These are phyloP conservation scores for Plasmopara halstedii DNA, from an alignment of 352 stramenopile genomes.

Conservation along the genomic window DNA sequence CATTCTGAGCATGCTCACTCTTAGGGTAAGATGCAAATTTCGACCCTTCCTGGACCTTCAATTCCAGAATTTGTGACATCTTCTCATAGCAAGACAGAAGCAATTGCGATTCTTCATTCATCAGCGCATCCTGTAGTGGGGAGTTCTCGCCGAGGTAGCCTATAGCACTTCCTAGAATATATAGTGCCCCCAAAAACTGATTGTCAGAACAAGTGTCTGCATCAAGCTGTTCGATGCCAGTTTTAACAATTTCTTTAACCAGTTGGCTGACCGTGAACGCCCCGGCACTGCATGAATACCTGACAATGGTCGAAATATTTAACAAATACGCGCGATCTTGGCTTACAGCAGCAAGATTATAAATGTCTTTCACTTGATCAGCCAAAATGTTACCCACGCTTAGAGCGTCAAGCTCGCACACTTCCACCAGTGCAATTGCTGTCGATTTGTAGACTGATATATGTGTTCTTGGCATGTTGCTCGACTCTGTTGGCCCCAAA, in stretches of 20 bases:
- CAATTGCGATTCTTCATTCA: slow-evolving; percentile 12
- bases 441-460: slow-evolving; percentile 26
- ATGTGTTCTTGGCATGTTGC: not conserved
- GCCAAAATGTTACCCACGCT: slow-evolving; percentile 22
- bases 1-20: slow-evolving; percentile 35
- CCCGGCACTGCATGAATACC: slow-evolving; percentile 12
- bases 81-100: slow-evolving; percentile 24
- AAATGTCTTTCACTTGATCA: slow-evolving; percentile 14
- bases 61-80: slow-evolving; percentile 21
- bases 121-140: slow-evolving; percentile 1
- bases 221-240: slow-evolving; percentile 16
- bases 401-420: slow-evolving; percentile 21
- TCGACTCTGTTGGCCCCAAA: slow-evolving; percentile 10
- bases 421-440: slow-evolving; percentile 28
- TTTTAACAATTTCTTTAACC: slow-evolving; percentile 16
- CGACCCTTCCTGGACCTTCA: slow-evolving; percentile 21
- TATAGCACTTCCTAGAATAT: slow-evolving; percentile 35
- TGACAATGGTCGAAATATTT: slow-evolving; percentile 31
- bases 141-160: slow-evolving; percentile 12
- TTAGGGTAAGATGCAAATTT: slow-evolving; percentile 28
- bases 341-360: slow-evolving; percentile 15
- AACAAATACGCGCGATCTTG: slow-evolving; percentile 27
- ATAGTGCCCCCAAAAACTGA: slow-evolving; percentile 16
- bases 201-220: slow-evolving; percentile 1
- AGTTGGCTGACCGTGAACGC: slow-evolving; percentile 11